Evolutionary conservation across 805 yeast genomes (phyloP), one percentile per base, ranked within the genome.

Genomic region (Nakazawaea sp.): DNA sequence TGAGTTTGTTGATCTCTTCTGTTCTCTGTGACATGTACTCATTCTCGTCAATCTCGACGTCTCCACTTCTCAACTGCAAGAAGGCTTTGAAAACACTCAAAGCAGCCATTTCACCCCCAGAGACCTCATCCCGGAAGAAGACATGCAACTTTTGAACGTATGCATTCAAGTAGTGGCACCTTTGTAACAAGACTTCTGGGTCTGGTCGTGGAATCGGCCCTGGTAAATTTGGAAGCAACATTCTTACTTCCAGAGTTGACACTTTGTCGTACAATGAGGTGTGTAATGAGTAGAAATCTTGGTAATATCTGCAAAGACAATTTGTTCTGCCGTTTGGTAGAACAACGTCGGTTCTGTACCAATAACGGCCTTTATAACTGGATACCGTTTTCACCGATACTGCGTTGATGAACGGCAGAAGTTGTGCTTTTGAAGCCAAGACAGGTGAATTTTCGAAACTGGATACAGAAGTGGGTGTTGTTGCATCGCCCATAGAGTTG

Each of bases 241-340:
- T 36, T 13, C 33, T 34, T 11, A 41, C 28, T 12, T 39, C 38
- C 26, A 23, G 30, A 4, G 30, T 25, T 20, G 41, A 35, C 36
- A 55, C 27, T 24, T 43, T 38, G 25, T 52, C 52, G 18, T 59
- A 45, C 18, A 66, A 45, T 15, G 55, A 35, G 15, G 61, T 52
- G 40, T 70, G 75, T 17, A 72, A 49, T 35, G 65, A 64, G 48
- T 69, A 67, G 37, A 72, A 70, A 44, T 72, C 78, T 47, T 68
- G 72, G 45, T 70, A 72, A 49, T 64, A 71, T 13, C 76, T 57
- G 43, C 73, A 64, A 16, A 72, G 49, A 35, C 61, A 60, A 39
- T 64, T 56, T 30, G 58, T 61, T 28, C 53, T 55, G 17, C 61
- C 61, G 34, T 61, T 55, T 27, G 55, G 52, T 44, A 58, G 54